These are phyloP conservation scores for Solioccasus polychromus DNA, from an alignment of 768 basidiomycete species.

Conservation along the genomic window DNA sequence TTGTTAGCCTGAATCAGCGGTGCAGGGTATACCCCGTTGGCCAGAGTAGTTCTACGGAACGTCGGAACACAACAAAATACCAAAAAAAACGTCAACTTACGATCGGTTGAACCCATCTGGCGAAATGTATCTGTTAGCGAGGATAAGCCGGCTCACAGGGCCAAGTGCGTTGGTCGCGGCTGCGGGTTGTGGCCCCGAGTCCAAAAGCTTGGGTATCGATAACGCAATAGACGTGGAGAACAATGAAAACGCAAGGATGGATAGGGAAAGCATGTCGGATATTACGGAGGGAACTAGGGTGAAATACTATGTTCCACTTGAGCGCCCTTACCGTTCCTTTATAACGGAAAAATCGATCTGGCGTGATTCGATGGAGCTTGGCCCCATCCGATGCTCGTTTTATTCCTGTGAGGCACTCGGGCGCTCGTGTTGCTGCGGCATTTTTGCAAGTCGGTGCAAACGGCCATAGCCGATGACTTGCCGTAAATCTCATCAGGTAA, in stretches of 20 bases:
- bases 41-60: slow-evolving; percentile 39
- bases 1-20: slow-evolving; percentile 44
- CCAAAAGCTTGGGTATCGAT: neutral
- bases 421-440: too few relatives aligned
- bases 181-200: neutral
- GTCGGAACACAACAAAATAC: neutral
- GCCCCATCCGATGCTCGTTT: too few relatives aligned
- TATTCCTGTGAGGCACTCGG: too few relatives aligned
- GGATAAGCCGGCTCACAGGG: slow-evolving; percentile 3
- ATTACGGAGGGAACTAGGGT: neutral
- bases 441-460: too few relatives aligned
- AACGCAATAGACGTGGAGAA: slow-evolving; percentile 5
- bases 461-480: too few relatives aligned
- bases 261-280: slow-evolving; percentile 4
- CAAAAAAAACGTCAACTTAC: slow-evolving; percentile 18
- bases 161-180: slow-evolving; percentile 9
- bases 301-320: too few relatives aligned
- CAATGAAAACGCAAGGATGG: slow-evolving; percentile 9
- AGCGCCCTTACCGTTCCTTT: too few relatives aligned
- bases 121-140: slow-evolving; percentile 22
- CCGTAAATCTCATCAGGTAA: too few relatives aligned
- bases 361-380: too few relatives aligned
- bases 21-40: slow-evolving; percentile 43
- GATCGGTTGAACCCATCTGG: slow-evolving; percentile 49
- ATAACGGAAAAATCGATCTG: too few relatives aligned